Percentiles rank a stretch among this genome's conserved stretches.
Conservation (phyloP, 2,329 filamentous ascomycete species). For the Capronia epimyces region DNA sequence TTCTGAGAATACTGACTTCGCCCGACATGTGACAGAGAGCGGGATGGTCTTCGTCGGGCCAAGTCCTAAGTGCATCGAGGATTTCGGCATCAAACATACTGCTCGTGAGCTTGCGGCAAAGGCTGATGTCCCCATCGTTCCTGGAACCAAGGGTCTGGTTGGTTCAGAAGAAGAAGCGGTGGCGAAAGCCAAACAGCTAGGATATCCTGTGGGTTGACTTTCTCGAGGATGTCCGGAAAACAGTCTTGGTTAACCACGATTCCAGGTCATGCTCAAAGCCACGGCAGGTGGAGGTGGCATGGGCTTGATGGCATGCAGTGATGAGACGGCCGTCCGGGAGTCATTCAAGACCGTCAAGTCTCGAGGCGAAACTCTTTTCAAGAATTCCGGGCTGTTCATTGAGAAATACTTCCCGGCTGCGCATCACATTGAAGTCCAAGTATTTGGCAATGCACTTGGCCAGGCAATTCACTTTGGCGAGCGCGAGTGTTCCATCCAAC, state of each 20-base stretch:
- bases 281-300: conserved; percentile 77
- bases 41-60: conserved; percentile 59
- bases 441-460: conserved; percentile 77
- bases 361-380: conserved; percentile 72
- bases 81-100: conserved; percentile 56
- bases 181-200: conserved; percentile 41
- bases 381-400: conserved; percentile 76
- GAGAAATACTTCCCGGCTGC: conserved; percentile 76
- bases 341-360: conserved; percentile 69
- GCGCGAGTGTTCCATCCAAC: conserved; percentile 80
- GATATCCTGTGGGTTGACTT: conserved; percentile 43
- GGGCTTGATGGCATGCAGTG: conserved; percentile 71
- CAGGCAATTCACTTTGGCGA: conserved; percentile 80
- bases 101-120: conserved; percentile 50
- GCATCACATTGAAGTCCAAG: conserved; percentile 82
- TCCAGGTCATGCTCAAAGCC: conserved; percentile 66
- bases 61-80: conserved; percentile 48
- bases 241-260: too few relatives aligned
- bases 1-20: conserved; percentile 59
- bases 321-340: conserved; percentile 61
- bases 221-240: too few relatives aligned
- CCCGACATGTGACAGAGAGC: conserved; percentile 46
- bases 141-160: conserved; percentile 49
- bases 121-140: conserved; percentile 52
- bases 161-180: conserved; percentile 46